These are phyloP conservation scores for Eutrema heterophyllum DNA, from an alignment of 345 rosid genomes.

Conservation along the genomic window DNA sequence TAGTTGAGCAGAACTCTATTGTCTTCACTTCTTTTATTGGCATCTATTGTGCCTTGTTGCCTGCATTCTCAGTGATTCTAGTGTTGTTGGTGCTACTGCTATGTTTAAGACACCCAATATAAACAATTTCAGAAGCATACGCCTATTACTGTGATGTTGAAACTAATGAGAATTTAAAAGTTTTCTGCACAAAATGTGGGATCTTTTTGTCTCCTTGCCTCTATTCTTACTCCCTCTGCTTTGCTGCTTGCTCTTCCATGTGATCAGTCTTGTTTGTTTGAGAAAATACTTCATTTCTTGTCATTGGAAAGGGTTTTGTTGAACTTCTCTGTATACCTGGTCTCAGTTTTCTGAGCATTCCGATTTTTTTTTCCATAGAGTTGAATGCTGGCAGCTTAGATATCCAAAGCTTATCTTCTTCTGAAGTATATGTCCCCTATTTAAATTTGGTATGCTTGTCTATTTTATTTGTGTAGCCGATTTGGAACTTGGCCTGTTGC, in stretches of 20 bases:
- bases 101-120: background rate
- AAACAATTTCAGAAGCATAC: background rate
- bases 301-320: background rate
- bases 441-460: background rate
- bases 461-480: conserved; percentile 39
- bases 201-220: background rate
- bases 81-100: background rate
- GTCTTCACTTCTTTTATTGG: background rate
- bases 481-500: conserved; percentile 98
- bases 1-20: background rate
- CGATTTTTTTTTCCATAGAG: background rate
- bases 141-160: background rate
- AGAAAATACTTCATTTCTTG: background rate
- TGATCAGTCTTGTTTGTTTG: background rate
- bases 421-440: background rate
- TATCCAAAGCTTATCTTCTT: background rate
- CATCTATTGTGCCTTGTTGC: background rate
- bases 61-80: background rate
- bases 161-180: background rate
- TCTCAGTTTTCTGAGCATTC: background rate
- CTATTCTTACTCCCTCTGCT: background rate
- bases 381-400: background rate
- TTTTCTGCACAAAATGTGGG: background rate
- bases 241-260: background rate
- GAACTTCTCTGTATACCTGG: background rate